phyloP scores from a whole-genome alignment of 192 early-diverging fungal species.

The Bifiguratus adelaidae region DNA sequence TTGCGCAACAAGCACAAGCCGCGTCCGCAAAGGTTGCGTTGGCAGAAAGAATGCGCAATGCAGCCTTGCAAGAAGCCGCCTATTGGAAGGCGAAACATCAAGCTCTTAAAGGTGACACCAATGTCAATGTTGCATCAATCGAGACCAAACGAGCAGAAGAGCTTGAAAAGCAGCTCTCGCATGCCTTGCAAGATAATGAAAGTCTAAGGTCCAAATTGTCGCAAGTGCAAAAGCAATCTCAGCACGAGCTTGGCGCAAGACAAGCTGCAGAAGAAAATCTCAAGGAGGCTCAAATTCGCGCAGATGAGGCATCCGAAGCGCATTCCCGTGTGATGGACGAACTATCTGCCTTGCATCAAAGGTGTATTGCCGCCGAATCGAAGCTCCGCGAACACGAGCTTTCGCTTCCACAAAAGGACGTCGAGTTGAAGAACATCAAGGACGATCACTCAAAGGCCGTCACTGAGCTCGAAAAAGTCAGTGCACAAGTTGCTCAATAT shows the following conservation, averaged over 20 bases:
- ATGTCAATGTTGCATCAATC: conserved; percentile 15
- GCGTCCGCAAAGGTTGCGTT: conserved; percentile 32
- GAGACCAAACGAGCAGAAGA: conserved; percentile 28
- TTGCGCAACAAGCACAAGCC: conserved; percentile 31
- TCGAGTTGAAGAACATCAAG: conserved; percentile 23
- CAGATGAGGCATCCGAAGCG: conserved; percentile 38
- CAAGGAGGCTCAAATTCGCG: conserved; percentile 24
- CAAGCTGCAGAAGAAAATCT: conserved; percentile 32
- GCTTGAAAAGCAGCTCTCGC: conserved; percentile 27
- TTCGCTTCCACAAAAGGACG: conserved; percentile 14
- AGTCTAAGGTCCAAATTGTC: conserved; percentile 16
- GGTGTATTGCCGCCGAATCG: conserved; percentile 26
- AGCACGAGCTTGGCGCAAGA: conserved; percentile 29
- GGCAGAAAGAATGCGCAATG: conserved; percentile 31
- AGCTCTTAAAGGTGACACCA: conserved; percentile 27
- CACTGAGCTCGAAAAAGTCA: conserved; percentile 13
- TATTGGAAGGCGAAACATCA: conserved; percentile 38
- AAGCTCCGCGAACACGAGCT: conserved; percentile 20
- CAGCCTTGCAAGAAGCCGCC: conserved; percentile 42
- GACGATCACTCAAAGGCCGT: conserved; percentile 9
- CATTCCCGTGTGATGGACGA: conserved; percentile 33
- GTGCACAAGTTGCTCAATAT: conserved; percentile 29
- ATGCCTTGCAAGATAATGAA: conserved; percentile 26
- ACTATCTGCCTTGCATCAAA: conserved; percentile 23
- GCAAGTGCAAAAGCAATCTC: conserved; percentile 29